Base-by-base conservation (phyloP, 2,329 filamentous ascomycete genomes). In the Penicillium sp. region DNA sequence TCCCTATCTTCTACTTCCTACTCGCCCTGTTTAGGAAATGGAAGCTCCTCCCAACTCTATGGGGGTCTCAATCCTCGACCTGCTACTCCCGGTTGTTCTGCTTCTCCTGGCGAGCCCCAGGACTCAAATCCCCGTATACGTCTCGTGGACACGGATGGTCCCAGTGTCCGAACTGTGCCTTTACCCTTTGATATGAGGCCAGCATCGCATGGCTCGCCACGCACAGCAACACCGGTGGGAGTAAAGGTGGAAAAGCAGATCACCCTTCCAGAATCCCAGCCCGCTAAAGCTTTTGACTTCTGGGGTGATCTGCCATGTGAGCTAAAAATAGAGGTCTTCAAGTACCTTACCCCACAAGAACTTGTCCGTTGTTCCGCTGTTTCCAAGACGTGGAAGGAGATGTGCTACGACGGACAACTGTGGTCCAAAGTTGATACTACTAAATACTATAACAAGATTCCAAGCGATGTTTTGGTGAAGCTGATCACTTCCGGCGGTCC, bases 371-470 rank as follows among this genome's bases (percentile, higher is more conserved):
- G 84, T 52, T 96, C 93, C 0, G 78, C 84, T 16, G 88, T 94
- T 18, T 93, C 86, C 68, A 91, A 86, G 70, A 75, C 81, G 6
- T 97, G 94, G 79, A 80, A 96, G 71, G 80, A 82, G 44, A 85
- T 90, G 74, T 97, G 93, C 74, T 96, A 93, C 65, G 93, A 99
- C 70, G 94, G 94, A 2, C 94, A 99, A 74, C 76, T 97, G 14
- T 99, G 94, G 94, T 86, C 85, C 3, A 84, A 82, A 39, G 81
- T 97, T 45, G 91, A 97, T 70, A 85, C 90, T 2, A 87, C 91
- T 7, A 86, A 89, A 46, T 97, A 93, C 72, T 97, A 97, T 69
- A 84, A 83, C 60, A 84, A 91, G 48, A 97, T 97, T 60, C 88
- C 93, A 0, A 89, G 89, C 19, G 86, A 90, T 59, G 89, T 90